These are phyloP conservation scores for Blastomyces emzantsi DNA, from an alignment of 2,329 filamentous ascomycete genomes.

Conservation along the genomic window DNA sequence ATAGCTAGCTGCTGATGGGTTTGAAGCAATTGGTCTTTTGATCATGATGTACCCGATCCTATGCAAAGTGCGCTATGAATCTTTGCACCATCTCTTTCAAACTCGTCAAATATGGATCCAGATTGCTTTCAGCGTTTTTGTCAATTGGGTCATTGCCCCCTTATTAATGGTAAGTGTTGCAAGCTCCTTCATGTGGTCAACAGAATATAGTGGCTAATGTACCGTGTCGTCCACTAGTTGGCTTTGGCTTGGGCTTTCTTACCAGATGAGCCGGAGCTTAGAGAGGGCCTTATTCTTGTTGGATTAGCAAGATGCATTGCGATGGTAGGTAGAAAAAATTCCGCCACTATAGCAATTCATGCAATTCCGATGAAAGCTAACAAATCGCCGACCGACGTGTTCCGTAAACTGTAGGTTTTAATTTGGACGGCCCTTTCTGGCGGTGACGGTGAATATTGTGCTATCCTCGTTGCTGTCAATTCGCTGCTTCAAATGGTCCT, in stretches of 20 bases:
- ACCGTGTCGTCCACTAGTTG: slow-evolving; percentile 31
- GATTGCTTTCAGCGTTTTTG: slow-evolving; percentile 62
- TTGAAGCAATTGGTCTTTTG: slow-evolving; percentile 62
- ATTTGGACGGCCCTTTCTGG: slow-evolving; percentile 73
- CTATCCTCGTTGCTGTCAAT: slow-evolving; percentile 67
- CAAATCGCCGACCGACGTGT: not conserved
- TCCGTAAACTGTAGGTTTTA: slow-evolving; percentile 38
- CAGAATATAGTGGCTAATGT: not conserved
- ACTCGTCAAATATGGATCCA: slow-evolving; percentile 63
- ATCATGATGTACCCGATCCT: slow-evolving; percentile 95
- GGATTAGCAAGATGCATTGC: slow-evolving; percentile 80
- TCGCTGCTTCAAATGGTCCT: slow-evolving; percentile 66
- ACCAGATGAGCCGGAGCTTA: slow-evolving; percentile 41
- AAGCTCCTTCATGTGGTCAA: not conserved
- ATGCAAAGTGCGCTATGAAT: slow-evolving; percentile 75
- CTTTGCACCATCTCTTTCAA: slow-evolving; percentile 57
- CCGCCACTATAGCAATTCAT: not conserved
- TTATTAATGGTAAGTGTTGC: slow-evolving; percentile 59
- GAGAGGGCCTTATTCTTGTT: slow-evolving; percentile 67
- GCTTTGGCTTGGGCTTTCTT: slow-evolving; percentile 44
- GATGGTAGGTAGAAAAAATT: slow-evolving; percentile 50
- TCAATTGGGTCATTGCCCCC: slow-evolving; percentile 79
- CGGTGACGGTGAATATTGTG: slow-evolving; percentile 74
- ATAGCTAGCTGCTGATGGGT: not conserved
- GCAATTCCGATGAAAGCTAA: not conserved